Base-by-base conservation (phyloP, 805 yeast genomes). In the Cyberlindnera veronae region DNA sequence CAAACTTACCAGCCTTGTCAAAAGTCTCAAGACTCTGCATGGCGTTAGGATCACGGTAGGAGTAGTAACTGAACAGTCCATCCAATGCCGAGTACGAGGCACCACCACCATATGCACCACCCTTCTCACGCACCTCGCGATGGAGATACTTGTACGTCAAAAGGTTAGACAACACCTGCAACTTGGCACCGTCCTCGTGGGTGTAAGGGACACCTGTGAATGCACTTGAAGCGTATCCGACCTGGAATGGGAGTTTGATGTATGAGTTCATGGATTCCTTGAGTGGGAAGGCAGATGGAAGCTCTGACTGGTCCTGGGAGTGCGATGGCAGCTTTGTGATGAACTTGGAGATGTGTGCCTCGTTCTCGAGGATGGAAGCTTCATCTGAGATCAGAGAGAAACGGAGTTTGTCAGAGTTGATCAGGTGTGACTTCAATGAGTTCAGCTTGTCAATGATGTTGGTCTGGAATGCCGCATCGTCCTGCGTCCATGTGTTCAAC, bases 51-150 rank as follows among this genome's bases (percentile, higher is more conserved):
- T 93, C 99, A 51, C 99, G 75, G 67, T 91, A 93, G 0, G 98
- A 89, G 64, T 84, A 93, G 64, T 73, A 88, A 24, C 84, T 75
- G 54, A 91, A 77, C 3, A 81, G 53, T 0, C 97, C 98, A 36
- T 84, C 87, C 17, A 86, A 58, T 0, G 91, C 88, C 58, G 82
- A 85, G 60, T 81, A 93, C 7, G 76, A 66, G 5, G 95, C 84
- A 4, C 99, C 99, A 6, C 96, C 98, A 7, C 99, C 99, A 58
- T 93, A 93, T 0, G 99, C 99, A 44, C 99, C 99, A 42, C 96
- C 96, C 55, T 91, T 79, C 58, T 93, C 99, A 50, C 99, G 76
- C 28, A 93, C 79, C 48, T 89, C 95, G 11, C 87, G 76, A 61
- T 93, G 99, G 35, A 93, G 67, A 50, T 85, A 77, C 55, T 84